phyloP scores from a whole-genome alignment of 2,329 filamentous ascomycete species.

The Pseudocercospora cruenta region DNA sequence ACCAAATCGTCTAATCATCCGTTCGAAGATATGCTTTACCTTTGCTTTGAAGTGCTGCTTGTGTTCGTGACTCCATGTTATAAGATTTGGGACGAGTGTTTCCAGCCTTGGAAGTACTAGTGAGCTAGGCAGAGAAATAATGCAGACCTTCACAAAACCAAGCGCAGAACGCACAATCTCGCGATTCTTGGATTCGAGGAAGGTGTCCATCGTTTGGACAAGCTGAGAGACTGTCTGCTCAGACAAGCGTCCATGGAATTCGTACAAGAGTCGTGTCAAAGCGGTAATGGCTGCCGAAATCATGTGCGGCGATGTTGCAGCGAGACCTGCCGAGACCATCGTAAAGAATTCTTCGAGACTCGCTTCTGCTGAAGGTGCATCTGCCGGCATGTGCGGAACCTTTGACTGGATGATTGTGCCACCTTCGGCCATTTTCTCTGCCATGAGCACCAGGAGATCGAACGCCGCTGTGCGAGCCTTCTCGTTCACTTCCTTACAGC shows the following conservation, averaged over 20 bases:
- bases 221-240: conserved; percentile 76
- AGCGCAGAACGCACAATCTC: conserved; percentile 95
- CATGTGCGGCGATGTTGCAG: conserved; percentile 93
- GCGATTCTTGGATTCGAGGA: conserved; percentile 92
- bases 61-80: conserved; percentile 97
- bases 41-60: conserved; percentile 96
- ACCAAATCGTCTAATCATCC: conserved; percentile 89
- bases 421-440: conserved; percentile 75
- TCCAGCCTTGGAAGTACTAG: conserved; percentile 77
- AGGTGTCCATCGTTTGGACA: conserved; percentile 93
- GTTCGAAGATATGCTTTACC: conserved; percentile 96
- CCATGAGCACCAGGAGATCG: conserved; percentile 85
- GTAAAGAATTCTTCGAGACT: conserved; percentile 95
- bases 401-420: conserved; percentile 81
- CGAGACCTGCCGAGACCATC: conserved; percentile 95
- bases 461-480: conserved; percentile 88
- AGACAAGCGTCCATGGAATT: conserved; percentile 75
- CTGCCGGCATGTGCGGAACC: conserved; percentile 79
- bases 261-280: conserved; percentile 87
- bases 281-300: conserved; percentile 96
- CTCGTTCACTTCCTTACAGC: conserved; percentile 97
- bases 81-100: conserved; percentile 82
- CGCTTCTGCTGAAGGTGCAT: conserved; percentile 76
- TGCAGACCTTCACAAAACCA: conserved; percentile 94
- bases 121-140: conserved; percentile 79